These are phyloP conservation scores for Colletotrichum sp. DNA, from an alignment of 2,329 filamentous ascomycete species.

Conservation along the genomic window DNA sequence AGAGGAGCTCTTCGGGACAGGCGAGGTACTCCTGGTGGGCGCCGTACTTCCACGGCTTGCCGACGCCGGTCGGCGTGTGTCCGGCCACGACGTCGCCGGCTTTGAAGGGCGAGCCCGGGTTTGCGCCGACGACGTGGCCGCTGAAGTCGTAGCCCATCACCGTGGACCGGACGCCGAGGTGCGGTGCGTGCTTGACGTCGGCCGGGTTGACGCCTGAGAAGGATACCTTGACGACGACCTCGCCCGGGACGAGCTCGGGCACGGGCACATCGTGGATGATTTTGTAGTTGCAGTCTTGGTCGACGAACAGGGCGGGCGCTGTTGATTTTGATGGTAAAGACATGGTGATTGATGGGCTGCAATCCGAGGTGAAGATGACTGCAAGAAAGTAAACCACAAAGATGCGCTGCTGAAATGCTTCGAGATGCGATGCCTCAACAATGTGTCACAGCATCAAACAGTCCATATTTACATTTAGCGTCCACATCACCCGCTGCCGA, in stretches of 20 bases:
- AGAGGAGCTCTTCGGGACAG: not conserved
- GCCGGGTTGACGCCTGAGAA: constrained; percentile 16
- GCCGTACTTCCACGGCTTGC: not conserved
- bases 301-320: not conserved
- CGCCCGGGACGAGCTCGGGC: not conserved
- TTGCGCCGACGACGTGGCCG: not conserved
- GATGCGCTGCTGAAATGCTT: not conserved
- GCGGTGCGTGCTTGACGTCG: not conserved
- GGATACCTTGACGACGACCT: not conserved
- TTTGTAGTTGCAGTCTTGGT: not conserved
- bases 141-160: constrained; percentile 13
- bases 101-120: not conserved
- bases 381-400: not conserved
- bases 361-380: fast-evolving
- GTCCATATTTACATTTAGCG: not conserved
- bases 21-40: constrained; percentile 4
- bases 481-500: not conserved
- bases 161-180: not conserved
- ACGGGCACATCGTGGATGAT: not conserved
- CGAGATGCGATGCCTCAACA: not conserved
- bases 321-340: not conserved
- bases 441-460: not conserved
- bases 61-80: not conserved
- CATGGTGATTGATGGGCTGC: not conserved
- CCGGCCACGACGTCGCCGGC: constrained; percentile 2